These are phyloP conservation scores for Silene uniflora DNA, from an alignment of 148 eudicot species.

Conservation along the genomic window DNA sequence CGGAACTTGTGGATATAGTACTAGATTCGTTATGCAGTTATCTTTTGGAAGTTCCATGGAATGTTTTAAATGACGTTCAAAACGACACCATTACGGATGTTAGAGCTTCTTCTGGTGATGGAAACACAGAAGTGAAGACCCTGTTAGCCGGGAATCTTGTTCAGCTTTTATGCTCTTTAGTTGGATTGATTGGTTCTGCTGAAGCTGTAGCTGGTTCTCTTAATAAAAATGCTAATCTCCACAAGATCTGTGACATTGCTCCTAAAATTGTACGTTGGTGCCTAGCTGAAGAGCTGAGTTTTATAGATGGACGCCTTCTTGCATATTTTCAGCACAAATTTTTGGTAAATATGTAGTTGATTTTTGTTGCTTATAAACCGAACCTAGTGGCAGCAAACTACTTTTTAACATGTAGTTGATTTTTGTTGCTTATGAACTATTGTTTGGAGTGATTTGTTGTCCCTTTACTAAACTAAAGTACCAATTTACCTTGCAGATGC, in stretches of 20 bases:
- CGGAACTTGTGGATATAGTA: constrained; percentile 32
- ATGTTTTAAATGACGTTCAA: constrained; percentile 30
- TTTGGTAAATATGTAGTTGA: constrained; percentile 46
- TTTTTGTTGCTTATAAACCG: not conserved
- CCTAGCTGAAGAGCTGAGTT: constrained; percentile 30
- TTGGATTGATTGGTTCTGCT: constrained; percentile 24
- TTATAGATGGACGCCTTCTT: constrained; percentile 24
- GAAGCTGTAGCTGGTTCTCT: constrained; percentile 30
- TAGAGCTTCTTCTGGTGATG: constrained; percentile 20
- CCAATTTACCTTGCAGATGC: constrained; percentile 45
- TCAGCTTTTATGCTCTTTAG: constrained; percentile 69
- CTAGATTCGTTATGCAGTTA: constrained; percentile 28
- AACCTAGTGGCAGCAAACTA: not conserved
- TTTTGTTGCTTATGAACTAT: not conserved
- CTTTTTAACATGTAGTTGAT: not conserved
- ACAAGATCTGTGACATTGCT: constrained; percentile 35
- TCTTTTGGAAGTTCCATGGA: constrained; percentile 53
- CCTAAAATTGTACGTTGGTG: constrained; percentile 59
- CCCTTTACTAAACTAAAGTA: not conserved
- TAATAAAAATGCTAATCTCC: constrained; percentile 26
- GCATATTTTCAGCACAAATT: constrained; percentile 78
- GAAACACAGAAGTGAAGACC: constrained; percentile 29
- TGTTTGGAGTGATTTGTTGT: not conserved
- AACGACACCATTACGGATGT: constrained; percentile 8
- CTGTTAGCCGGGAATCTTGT: constrained; percentile 57